Percentiles rank a stretch among this genome's conserved stretches.
These are phyloP conservation scores for Cardiospermum halicacabum DNA, from an alignment of 345 rosid genomes.

Conservation along the genomic window DNA sequence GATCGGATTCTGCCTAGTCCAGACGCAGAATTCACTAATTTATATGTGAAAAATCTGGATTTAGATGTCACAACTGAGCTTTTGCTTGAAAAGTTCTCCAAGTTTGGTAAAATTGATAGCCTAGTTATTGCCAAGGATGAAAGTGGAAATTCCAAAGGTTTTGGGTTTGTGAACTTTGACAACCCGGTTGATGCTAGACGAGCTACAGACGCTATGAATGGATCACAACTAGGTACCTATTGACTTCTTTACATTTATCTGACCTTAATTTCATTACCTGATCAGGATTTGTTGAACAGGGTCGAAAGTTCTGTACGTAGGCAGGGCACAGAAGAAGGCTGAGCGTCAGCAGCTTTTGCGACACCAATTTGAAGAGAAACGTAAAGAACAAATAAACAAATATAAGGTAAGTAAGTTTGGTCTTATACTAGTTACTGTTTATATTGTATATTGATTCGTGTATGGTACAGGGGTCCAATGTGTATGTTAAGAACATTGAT, in stretches of 20 bases:
- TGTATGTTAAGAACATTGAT: conserved; percentile 63
- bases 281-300: conserved; percentile 31
- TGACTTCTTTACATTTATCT: conserved; percentile 10
- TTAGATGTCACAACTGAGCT: not conserved
- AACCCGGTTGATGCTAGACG: conserved; percentile 11
- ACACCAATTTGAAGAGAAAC: conserved; percentile 39
- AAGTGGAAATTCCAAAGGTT: conserved; percentile 12
- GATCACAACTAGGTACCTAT: conserved; percentile 12
- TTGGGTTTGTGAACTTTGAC: conserved; percentile 18
- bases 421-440: too few species aligned
- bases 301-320: conserved; percentile 53
- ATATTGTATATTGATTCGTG: not conserved
- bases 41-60: conserved; percentile 17
- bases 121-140: conserved; percentile 8
- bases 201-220: conserved; percentile 14
- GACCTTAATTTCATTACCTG: conserved; percentile 3
- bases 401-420: too few species aligned
- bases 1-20: not conserved
- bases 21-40: conserved; percentile 22
- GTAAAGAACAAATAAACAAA: conserved; percentile 27
- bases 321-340: conserved; percentile 76
- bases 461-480: conserved; percentile 53
- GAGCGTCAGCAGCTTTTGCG: conserved; percentile 56
- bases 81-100: conserved; percentile 5
- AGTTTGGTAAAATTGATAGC: conserved; percentile 16